Conservation (phyloP, 1,284 basidiomycete species). For the Tilletia horrida region DNA sequence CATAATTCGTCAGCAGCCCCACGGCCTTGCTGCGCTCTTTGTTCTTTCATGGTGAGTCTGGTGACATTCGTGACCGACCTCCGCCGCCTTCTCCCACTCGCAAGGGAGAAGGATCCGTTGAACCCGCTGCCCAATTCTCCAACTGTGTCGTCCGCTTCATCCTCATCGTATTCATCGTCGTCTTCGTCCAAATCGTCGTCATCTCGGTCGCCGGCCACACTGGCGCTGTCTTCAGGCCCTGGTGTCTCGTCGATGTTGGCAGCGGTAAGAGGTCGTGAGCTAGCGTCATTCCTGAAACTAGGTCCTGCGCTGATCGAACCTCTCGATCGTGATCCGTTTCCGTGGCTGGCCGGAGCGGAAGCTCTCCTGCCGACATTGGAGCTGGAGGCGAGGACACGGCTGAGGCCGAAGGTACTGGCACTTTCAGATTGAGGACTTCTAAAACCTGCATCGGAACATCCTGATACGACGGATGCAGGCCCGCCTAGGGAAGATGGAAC, state of each 20-base stretch:
- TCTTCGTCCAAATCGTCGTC: slow-evolving; percentile 20
- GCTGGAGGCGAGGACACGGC: neutral
- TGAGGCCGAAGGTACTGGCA: neutral
- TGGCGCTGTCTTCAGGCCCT: slow-evolving; percentile 27
- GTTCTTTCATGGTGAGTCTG: slow-evolving; percentile 30
- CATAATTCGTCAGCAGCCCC: slow-evolving; percentile 44
- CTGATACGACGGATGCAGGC: no score
- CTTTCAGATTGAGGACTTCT: no score
- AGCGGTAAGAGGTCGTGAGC: neutral
- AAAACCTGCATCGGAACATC: slow-evolving; percentile 4
- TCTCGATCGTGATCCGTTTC: slow-evolving; percentile 18
- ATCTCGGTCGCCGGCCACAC: slow-evolving; percentile 18
- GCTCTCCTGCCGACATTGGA: slow-evolving; percentile 15
- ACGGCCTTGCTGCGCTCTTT: slow-evolving; percentile 23
- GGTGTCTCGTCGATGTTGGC: slow-evolving; percentile 21
- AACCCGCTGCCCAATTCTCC: slow-evolving; percentile 12
- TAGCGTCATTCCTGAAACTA: no score
- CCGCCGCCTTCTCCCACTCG: slow-evolving; percentile 11
- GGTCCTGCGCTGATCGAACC: slow-evolving; percentile 14
- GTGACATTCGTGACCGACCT: slow-evolving; percentile 24
- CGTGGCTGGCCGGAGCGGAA: slow-evolving; percentile 21
- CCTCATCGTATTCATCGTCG: slow-evolving; percentile 7
- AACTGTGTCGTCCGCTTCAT: slow-evolving; percentile 18
- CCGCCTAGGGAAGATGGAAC: neutral
- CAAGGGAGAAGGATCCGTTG: slow-evolving; percentile 12